Evolutionary conservation across 2,329 filamentous ascomycete genomes (phyloP).

Genomic region (Epichloe aotearoae): DNA sequence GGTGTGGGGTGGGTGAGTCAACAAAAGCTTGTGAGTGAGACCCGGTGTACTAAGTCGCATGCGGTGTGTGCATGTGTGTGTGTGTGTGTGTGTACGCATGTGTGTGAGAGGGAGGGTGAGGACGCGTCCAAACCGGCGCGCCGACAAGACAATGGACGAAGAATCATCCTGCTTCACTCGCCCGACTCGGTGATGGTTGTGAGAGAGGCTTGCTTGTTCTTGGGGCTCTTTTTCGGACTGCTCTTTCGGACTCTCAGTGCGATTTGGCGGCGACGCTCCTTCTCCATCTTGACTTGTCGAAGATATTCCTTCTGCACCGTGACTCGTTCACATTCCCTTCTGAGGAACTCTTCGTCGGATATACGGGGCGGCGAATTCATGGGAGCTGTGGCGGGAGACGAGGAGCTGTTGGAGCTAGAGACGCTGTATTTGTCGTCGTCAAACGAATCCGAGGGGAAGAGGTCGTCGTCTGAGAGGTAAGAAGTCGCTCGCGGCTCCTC

Average conservation of each 20-base stretch:
- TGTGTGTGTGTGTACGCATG: too few species aligned
- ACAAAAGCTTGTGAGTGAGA: neutral
- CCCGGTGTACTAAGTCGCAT: neutral
- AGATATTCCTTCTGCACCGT: slow-evolving; percentile 39
- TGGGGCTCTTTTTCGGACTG: slow-evolving; percentile 36
- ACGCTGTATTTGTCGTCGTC: slow-evolving; percentile 37
- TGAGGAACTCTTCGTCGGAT: slow-evolving; percentile 34
- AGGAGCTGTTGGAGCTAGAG: slow-evolving; percentile 30
- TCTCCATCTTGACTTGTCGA: slow-evolving; percentile 36
- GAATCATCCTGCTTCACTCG: slow-evolving; percentile 5
- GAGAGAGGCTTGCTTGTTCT: slow-evolving; percentile 36
- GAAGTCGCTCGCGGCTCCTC: slow-evolving; percentile 35
- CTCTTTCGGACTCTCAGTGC: slow-evolving; percentile 20
- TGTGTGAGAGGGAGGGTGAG: neutral
- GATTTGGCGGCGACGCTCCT: slow-evolving; percentile 36
- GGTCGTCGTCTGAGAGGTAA: slow-evolving; percentile 51
- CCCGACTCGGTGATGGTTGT: slow-evolving; percentile 38
- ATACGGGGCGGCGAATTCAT: slow-evolving; percentile 21
- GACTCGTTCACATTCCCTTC: slow-evolving; percentile 36
- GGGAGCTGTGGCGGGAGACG: slow-evolving; percentile 16
- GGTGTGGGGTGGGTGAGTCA: neutral
- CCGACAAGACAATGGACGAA: too few species aligned
- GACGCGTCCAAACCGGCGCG: neutral
- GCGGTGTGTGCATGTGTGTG: neutral
- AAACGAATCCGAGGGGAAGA: slow-evolving; percentile 38